Evolutionary conservation across 2,329 filamentous ascomycete genomes (phyloP).

Genomic region (Meredithiella fracta): DNA sequence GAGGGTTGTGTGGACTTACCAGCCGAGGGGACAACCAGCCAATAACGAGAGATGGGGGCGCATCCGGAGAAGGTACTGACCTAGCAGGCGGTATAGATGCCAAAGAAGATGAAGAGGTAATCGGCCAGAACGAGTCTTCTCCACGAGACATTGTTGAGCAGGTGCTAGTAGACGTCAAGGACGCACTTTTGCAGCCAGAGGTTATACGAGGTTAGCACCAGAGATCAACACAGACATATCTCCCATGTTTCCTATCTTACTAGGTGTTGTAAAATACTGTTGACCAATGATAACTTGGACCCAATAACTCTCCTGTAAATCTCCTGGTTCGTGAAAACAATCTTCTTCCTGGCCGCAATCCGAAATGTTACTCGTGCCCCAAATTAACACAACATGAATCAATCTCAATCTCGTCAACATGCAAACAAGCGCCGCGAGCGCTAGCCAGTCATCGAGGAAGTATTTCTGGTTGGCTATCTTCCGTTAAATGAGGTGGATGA

Average conservation of each 20-base stretch:
- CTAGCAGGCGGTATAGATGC: conserved; percentile 21
- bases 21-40: conserved; percentile 33
- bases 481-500: conserved; percentile 15
- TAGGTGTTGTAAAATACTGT: conserved; percentile 22
- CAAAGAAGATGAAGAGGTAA: conserved; percentile 19
- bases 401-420: conserved; percentile 18
- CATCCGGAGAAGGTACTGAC: conserved; percentile 23
- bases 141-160: conserved; percentile 17
- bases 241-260: conserved; percentile 16
- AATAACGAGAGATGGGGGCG: conserved; percentile 36
- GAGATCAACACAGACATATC: neutral
- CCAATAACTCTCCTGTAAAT: conserved; percentile 22
- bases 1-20: conserved; percentile 17
- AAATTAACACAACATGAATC: conserved; percentile 22
- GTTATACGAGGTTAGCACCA: conserved; percentile 10
- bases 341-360: conserved; percentile 15
- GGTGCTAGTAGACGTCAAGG: conserved; percentile 18
- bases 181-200: conserved; percentile 21
- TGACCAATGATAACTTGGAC: conserved; percentile 21
- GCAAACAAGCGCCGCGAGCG: conserved; percentile 26
- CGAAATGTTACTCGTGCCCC: conserved; percentile 24
- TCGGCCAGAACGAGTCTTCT: conserved; percentile 18
- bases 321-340: conserved; percentile 19
- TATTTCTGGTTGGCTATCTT: conserved; percentile 16
- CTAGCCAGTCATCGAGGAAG: conserved; percentile 17